Base-by-base conservation (phyloP, 2,329 filamentous ascomycete species). In the Fusarium succisae region DNA sequence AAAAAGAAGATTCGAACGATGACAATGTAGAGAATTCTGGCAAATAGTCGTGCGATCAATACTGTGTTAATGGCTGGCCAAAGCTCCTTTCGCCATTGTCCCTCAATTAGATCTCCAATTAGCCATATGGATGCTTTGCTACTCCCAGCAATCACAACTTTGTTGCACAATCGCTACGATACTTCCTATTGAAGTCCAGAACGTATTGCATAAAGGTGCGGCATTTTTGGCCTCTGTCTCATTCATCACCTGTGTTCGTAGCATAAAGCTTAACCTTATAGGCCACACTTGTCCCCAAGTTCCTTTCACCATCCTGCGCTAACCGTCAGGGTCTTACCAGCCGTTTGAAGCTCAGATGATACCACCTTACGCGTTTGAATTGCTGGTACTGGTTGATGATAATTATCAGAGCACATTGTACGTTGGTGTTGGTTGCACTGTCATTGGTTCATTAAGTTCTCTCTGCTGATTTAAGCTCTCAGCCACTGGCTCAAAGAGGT, bases 1-100 rank as follows among this genome's bases (percentile, higher is more conserved):
- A 12, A 14, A 48, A n/a, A 14, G 45, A 48, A 22, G 26, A n/a
- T 7, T 12, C 20, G 14, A 30, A 30, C 4, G 7, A n/a, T 4
- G 4, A 7, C 44, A 47, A 47, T 22, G 3, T 0, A 22, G 26
- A 47, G 44, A 8, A 28, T 3, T 5, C 18, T 13, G 18, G 26
- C 26, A 48, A 48, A 3, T 48, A 48, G 14, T 30, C 9, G 0
- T 28, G 13, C 4, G 26, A 48, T 48, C 9, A 15, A 48, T 15
- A 0, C 6, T 5, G 4, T 2, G 5, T 4, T 10, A 10, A 22
- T 22, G 20, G 15, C 13, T 28, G 13, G 17, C 9, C 6, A 17
- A 30, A 3, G 4, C 26, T 3, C 20, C 1, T 14, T 30, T 12
- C 9, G 6, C 22, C 9, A 22, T 48, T 3, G 3, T 15, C 6